Percentiles rank a stretch among this genome's conserved stretches.
These are phyloP conservation scores for Helianthus tuberosus DNA, from an alignment of 129 eudicot species.

Conservation along the genomic window DNA sequence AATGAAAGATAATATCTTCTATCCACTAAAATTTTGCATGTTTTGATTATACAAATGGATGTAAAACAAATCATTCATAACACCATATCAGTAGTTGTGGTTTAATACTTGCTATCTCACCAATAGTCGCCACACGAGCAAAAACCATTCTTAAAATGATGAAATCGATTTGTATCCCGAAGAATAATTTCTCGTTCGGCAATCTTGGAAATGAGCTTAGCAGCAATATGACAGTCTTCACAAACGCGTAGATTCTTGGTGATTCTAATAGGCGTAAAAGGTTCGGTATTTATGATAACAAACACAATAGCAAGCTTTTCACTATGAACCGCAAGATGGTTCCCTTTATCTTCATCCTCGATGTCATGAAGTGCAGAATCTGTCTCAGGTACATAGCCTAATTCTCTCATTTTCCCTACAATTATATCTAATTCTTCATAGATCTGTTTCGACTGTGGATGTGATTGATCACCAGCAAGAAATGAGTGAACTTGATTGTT, in stretches of 20 bases:
- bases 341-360: conserved; percentile 82
- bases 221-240: conserved; percentile 81
- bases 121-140: conserved; percentile 91
- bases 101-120: conserved; percentile 37
- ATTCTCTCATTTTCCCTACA: conserved; percentile 66
- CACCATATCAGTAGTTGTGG: neutral
- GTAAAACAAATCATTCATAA: neutral
- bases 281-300: conserved; percentile 58
- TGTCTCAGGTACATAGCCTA: conserved; percentile 67
- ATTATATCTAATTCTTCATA: conserved; percentile 54
- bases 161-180: conserved; percentile 79
- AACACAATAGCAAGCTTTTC: conserved; percentile 83
- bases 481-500: conserved; percentile 58
- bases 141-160: conserved; percentile 59
- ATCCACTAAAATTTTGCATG: too few relatives aligned
- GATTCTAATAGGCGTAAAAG: conserved; percentile 52
- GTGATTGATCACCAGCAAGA: conserved; percentile 75
- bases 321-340: conserved; percentile 72
- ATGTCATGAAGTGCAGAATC: conserved; percentile 79
- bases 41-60: neutral
- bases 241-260: conserved; percentile 91
- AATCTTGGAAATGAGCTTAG: conserved; percentile 69
- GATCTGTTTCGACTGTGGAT: conserved; percentile 59
- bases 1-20: too few relatives aligned
- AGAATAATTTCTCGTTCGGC: conserved; percentile 61